phyloP scores from a whole-genome alignment of 768 basidiomycete genomes.

The Trametes gibbosa region DNA sequence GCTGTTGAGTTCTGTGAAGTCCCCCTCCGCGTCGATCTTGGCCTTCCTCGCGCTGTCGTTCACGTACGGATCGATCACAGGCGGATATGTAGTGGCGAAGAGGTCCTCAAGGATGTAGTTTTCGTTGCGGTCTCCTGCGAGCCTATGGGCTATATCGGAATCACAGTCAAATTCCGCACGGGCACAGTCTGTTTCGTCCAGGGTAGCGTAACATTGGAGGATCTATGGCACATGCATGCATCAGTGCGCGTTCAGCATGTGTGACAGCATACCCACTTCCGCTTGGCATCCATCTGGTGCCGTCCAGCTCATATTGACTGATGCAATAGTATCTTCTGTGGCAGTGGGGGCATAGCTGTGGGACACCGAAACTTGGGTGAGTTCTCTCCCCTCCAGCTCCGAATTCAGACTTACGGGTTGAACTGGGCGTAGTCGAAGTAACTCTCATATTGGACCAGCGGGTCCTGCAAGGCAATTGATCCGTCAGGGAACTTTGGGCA shows the following conservation, averaged over 20 bases:
- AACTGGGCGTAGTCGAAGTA: slow-evolving; percentile 52
- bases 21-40: slow-evolving; percentile 43
- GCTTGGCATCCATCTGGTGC: slow-evolving; percentile 45
- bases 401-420: slow-evolving; percentile 36
- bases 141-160: slow-evolving; percentile 46
- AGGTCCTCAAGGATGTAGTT: slow-evolving; percentile 38
- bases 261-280: slow-evolving; percentile 37
- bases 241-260: background rate
- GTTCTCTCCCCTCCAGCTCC: background rate
- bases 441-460: slow-evolving; percentile 52
- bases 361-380: background rate
- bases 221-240: slow-evolving; percentile 37
- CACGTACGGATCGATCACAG: slow-evolving; percentile 31
- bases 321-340: slow-evolving; percentile 35
- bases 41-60: slow-evolving; percentile 28
- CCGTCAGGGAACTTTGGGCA: background rate
- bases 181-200: slow-evolving; percentile 48
- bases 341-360: slow-evolving; percentile 53
- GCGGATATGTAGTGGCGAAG: slow-evolving; percentile 47
- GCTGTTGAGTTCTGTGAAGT: slow-evolving; percentile 39
- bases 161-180: slow-evolving; percentile 57
- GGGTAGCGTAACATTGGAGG: slow-evolving; percentile 47
- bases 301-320: slow-evolving; percentile 45
- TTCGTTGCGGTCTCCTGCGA: slow-evolving; percentile 50
- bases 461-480: slow-evolving; percentile 26